Percentiles rank a stretch among this genome's conserved stretches.
Evolutionary conservation across 108 stramenopile genomes (phyloP).

Genomic region (Cyclostephanos invisitatus): DNA sequence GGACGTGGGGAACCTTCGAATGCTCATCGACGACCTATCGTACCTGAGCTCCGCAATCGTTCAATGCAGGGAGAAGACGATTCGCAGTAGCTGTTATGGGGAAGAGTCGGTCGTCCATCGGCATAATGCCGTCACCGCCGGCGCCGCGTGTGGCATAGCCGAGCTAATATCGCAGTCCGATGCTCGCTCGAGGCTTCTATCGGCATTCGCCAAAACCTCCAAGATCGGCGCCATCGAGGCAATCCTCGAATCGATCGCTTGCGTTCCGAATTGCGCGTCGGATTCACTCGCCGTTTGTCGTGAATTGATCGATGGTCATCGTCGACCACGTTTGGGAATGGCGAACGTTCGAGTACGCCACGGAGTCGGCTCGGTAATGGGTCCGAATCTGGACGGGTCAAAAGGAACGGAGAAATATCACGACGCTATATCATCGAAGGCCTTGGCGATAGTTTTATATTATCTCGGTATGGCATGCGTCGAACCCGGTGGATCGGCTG

Average conservation of each 20-base stretch:
- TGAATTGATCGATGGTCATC: background rate
- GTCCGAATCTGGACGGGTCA: background rate
- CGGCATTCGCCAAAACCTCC: background rate
- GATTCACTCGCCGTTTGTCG: constrained; percentile 9
- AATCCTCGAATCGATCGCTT: constrained; percentile 43
- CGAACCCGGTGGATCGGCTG: constrained; percentile 18
- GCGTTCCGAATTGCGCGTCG: constrained; percentile 12
- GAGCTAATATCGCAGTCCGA: constrained; percentile 49
- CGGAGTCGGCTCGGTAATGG: background rate
- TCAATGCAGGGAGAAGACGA: constrained; percentile 16
- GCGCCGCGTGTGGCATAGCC: constrained; percentile 56
- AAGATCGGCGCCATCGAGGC: constrained; percentile 22
- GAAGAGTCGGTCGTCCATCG: constrained; percentile 1
- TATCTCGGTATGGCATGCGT: constrained; percentile 65
- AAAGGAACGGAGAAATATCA: constrained; percentile 10
- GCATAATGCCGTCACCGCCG: constrained; percentile 37
- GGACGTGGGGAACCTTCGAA: constrained; percentile 71
- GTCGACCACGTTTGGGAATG: background rate
- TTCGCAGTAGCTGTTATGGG: background rate
- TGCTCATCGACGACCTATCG: constrained; percentile 74
- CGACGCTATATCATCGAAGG: constrained; percentile 36
- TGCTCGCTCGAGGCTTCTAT: constrained; percentile 35
- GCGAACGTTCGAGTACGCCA: constrained; percentile 10
- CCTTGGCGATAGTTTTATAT: constrained; percentile 52
- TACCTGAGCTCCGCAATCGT: constrained; percentile 69